Evolutionary conservation across 345 rosid genomes (phyloP).

Genomic region (Geranium rotundifolium): DNA sequence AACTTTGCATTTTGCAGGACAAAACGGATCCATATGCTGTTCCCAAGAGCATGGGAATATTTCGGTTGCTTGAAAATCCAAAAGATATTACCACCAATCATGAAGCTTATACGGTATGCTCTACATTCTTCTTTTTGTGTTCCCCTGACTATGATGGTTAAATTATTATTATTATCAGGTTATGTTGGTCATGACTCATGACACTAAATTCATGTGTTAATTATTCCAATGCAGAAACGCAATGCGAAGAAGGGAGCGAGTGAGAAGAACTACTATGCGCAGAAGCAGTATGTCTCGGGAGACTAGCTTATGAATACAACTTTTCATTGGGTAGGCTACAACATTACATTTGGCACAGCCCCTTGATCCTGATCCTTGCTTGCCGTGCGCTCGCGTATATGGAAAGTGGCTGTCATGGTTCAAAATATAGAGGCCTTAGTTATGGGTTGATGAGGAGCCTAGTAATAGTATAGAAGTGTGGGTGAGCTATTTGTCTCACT

Average conservation of each 20-base stretch:
- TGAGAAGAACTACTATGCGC: constrained; percentile 19
- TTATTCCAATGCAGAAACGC: constrained; percentile 10
- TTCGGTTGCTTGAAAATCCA: constrained; percentile 45
- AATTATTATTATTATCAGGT: no score
- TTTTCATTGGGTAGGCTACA: not conserved
- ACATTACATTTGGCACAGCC: no score
- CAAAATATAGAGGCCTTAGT: no score
- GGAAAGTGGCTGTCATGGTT: no score
- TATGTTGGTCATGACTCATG: no score
- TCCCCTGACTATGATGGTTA: no score
- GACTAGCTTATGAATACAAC: constrained; percentile 4
- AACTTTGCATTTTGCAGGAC: constrained; percentile 28
- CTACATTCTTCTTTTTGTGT: not conserved
- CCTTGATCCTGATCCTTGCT: no score
- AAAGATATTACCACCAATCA: constrained; percentile 64
- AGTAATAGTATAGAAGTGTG: no score
- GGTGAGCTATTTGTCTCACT: no score
- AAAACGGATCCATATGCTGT: constrained; percentile 59
- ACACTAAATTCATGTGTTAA: not conserved
- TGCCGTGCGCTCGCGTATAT: no score
- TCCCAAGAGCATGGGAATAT: constrained; percentile 59
- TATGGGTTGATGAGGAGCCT: no score
- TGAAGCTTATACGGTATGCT: constrained; percentile 53
- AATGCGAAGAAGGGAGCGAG: constrained; percentile 20
- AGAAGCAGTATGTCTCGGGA: constrained; percentile 17